Evolutionary conservation across 164 flowering plant species (phyloP).

Genomic region (Akebia trifoliata): DNA sequence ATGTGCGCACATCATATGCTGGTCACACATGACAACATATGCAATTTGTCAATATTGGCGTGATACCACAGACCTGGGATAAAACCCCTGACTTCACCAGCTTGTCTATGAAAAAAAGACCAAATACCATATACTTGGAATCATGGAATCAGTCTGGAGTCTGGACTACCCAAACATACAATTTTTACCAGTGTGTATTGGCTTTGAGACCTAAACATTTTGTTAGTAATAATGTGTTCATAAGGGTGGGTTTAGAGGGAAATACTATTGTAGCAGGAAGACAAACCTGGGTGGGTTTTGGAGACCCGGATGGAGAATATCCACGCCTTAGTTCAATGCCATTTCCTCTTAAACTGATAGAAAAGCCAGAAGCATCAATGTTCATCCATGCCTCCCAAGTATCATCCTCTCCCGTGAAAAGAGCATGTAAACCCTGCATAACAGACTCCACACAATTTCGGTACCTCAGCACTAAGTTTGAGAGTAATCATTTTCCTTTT

Average conservation of each 20-base stretch:
- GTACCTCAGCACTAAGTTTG: neutral
- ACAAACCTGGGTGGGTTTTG: conserved; percentile 80
- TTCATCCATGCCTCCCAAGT: conserved; percentile 97
- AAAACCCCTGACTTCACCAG: no score
- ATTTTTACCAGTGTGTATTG: neutral
- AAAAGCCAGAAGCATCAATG: conserved; percentile 67
- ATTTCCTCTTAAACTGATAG: conserved; percentile 57
- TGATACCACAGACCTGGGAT: no score
- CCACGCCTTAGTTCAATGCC: conserved; percentile 89
- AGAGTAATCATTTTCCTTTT: neutral
- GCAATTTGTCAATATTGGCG: no score
- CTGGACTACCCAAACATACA: no score
- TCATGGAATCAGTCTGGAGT: no score
- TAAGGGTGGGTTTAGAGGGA: neutral
- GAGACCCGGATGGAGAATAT: conserved; percentile 60
- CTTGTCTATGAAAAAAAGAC: no score
- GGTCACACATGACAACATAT: no score
- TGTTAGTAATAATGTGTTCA: neutral
- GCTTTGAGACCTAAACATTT: neutral
- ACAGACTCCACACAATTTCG: neutral
- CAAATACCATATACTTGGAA: no score
- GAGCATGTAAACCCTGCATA: conserved; percentile 89
- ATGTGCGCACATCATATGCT: no score
- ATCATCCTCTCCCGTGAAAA: conserved; percentile 97
- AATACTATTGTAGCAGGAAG: neutral